Conservation (phyloP, 2,329 filamentous ascomycete species). For the Colletotrichum destructivum region DNA sequence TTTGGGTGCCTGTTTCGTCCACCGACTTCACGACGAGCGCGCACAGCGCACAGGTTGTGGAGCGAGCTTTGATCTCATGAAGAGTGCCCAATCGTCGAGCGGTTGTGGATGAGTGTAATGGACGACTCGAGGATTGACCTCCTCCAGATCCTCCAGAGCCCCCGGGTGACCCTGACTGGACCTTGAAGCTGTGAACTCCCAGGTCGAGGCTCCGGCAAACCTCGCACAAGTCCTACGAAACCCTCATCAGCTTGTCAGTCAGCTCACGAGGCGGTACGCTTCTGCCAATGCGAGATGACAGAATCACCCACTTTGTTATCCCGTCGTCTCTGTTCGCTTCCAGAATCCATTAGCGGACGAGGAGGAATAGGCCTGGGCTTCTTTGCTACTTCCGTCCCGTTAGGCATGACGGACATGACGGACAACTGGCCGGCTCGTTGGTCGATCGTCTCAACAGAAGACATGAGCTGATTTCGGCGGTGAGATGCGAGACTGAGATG, state of each 20-base stretch:
- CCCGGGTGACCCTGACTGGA: not conserved
- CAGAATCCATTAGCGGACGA: not conserved
- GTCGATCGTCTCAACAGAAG: too few relatives aligned
- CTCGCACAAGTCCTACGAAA: constrained; percentile 1
- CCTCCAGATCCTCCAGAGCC: too few relatives aligned
- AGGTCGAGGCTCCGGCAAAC: constrained; percentile 12
- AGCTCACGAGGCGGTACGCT: not conserved
- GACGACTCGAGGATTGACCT: not conserved
- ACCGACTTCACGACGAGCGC: constrained; percentile 23
- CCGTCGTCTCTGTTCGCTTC: not conserved
- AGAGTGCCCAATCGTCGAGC: constrained; percentile 14
- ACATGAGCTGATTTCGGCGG: too few relatives aligned
- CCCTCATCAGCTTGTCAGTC: not conserved
- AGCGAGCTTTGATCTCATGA: constrained; percentile 2
- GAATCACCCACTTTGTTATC: not conserved
- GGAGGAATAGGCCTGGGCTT: not conserved
- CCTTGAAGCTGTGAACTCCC: constrained; percentile 22
- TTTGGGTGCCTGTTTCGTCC: constrained; percentile 7
- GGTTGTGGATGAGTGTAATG: constrained; percentile 8
- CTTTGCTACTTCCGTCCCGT: not conserved
- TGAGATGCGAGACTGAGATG: too few relatives aligned
- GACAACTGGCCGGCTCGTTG: too few relatives aligned
- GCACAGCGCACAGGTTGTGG: constrained; percentile 15
- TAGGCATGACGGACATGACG: not conserved
- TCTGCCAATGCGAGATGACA: too few relatives aligned